Evolutionary conservation across 1,139 yeast species (phyloP).

Genomic region (Debaryomycetaceae sp.): DNA sequence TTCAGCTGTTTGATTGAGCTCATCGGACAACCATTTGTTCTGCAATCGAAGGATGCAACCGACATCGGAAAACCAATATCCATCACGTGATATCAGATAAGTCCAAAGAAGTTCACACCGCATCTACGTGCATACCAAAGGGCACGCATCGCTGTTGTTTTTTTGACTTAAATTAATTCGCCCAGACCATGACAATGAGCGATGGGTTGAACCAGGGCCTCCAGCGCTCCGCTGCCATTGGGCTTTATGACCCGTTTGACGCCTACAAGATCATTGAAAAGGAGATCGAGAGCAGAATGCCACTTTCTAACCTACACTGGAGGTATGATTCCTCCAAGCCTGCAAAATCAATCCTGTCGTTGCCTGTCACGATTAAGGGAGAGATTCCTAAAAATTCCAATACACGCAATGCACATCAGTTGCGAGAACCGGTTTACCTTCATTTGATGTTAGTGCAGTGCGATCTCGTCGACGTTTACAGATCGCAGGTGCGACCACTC

Average conservation of each 20-base stretch:
- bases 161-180: background rate
- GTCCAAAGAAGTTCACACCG: too few species aligned
- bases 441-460: constrained; percentile 68
- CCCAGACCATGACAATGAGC: background rate
- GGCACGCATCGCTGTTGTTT: background rate
- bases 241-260: constrained; percentile 84
- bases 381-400: constrained; percentile 44
- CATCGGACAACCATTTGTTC: too few species aligned
- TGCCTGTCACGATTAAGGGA: constrained; percentile 58
- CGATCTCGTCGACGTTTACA: constrained; percentile 66
- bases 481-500: constrained; percentile 75
- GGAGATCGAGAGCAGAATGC: constrained; percentile 52
- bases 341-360: constrained; percentile 60
- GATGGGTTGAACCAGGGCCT: too few species aligned
- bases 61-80: too few species aligned
- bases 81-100: too few species aligned
- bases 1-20: background rate
- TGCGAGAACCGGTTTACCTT: constrained; percentile 50
- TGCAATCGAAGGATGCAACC: too few species aligned
- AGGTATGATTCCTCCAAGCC: constrained; percentile 51
- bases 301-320: constrained; percentile 80
- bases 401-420: too few species aligned
- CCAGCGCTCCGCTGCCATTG: too few species aligned
- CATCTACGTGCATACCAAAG: background rate
- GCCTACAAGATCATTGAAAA: constrained; percentile 52